Percentiles rank a stretch among this genome's conserved stretches.
Conservation (phyloP, 2,329 filamentous ascomycete genomes). For the Fusarium sterilihyphosum region DNA sequence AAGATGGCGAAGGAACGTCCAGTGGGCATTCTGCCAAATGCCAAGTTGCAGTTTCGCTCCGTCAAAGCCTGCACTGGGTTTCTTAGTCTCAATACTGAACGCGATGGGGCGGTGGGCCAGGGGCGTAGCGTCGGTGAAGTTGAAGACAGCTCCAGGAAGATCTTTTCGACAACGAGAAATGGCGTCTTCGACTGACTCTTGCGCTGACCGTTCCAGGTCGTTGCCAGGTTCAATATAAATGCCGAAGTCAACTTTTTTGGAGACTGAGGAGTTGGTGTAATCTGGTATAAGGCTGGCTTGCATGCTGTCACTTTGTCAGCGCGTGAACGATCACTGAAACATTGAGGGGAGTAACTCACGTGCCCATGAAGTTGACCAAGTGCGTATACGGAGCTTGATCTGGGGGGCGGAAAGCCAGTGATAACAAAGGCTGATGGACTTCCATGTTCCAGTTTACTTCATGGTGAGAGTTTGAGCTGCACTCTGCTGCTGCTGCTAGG, state of each 20-base stretch:
- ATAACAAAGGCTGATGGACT: slow-evolving; percentile 10
- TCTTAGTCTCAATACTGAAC: too few species aligned
- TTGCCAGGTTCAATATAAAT: neutral
- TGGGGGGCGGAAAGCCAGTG: slow-evolving; percentile 9
- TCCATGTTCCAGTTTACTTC: slow-evolving; percentile 19
- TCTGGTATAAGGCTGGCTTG: neutral
- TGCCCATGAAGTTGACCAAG: slow-evolving; percentile 20
- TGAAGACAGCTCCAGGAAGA: neutral
- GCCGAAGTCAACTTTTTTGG: neutral
- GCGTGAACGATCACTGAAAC: too few species aligned
- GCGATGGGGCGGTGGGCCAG: too few species aligned
- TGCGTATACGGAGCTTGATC: neutral
- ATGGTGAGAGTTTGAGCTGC: neutral
- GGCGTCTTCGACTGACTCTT: neutral
- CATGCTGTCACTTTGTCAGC: too few species aligned
- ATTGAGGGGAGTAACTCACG: neutral
- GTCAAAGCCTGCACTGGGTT: too few species aligned
- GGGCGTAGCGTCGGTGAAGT: neutral
- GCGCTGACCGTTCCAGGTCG: neutral
- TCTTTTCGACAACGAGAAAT: neutral
- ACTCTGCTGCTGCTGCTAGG: slow-evolving; percentile 4
- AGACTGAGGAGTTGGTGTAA: neutral
- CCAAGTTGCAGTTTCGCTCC: too few species aligned
- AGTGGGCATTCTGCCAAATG: too few species aligned
- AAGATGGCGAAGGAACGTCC: too few species aligned